Percentiles rank a stretch among this genome's conserved stretches.
Conservation (phyloP, 768 basidiomycete genomes). For the Strobilomyces echinocephalus region DNA sequence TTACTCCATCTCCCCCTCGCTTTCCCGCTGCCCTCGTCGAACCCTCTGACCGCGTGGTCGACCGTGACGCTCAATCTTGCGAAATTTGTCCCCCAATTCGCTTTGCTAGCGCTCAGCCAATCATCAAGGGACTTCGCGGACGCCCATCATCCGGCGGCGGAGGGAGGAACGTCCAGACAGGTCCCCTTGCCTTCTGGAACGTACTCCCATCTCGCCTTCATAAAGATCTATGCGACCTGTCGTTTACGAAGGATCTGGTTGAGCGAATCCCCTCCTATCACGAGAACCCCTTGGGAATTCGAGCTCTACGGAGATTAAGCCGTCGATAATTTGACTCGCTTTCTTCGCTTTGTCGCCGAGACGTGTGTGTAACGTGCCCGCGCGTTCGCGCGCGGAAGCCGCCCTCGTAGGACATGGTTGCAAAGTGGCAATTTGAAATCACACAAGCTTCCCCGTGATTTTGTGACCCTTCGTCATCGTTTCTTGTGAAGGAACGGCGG, state of each 20-base stretch:
- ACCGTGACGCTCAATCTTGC: slow-evolving; percentile 61
- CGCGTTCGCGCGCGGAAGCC: slow-evolving; percentile 18
- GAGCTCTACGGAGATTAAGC: slow-evolving; percentile 50
- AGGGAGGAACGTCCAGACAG: slow-evolving; percentile 16
- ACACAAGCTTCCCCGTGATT: slow-evolving; percentile 13
- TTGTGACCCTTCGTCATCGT: neutral
- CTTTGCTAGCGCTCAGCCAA: slow-evolving; percentile 38
- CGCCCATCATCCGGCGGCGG: slow-evolving; percentile 22
- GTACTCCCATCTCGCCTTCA: slow-evolving; percentile 64
- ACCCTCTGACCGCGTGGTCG: slow-evolving; percentile 63
- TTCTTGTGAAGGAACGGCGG: slow-evolving; percentile 5
- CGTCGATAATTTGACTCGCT: slow-evolving; percentile 9
- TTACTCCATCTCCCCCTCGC: slow-evolving; percentile 68
- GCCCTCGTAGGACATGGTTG: slow-evolving; percentile 15
- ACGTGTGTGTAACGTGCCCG: slow-evolving; percentile 20
- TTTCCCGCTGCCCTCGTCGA: slow-evolving; percentile 54
- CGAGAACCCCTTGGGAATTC: slow-evolving; percentile 71
- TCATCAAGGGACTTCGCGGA: slow-evolving; percentile 20
- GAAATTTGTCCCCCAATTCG: slow-evolving; percentile 56
- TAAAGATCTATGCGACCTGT: slow-evolving; percentile 77
- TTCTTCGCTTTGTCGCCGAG: slow-evolving; percentile 10
- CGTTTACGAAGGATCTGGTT: slow-evolving; percentile 76
- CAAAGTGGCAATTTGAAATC: slow-evolving; percentile 20
- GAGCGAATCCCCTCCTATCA: slow-evolving; percentile 48
- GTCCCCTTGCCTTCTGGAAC: slow-evolving; percentile 43